Conservation (phyloP, 2,329 filamentous ascomycete species). For the Cladobotryum mycophilum region DNA sequence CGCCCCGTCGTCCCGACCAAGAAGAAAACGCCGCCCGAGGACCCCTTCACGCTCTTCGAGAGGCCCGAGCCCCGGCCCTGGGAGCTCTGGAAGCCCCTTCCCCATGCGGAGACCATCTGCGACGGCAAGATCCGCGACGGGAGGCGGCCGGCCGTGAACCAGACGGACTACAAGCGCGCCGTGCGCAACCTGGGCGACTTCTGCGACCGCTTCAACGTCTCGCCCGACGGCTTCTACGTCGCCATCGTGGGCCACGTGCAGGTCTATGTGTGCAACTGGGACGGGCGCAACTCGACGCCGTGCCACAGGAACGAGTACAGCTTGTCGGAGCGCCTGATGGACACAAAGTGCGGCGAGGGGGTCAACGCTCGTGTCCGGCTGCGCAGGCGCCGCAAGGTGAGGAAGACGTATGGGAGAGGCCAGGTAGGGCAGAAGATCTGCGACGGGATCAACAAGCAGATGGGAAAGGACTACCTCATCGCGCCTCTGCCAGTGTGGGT, state of each 20-base stretch:
- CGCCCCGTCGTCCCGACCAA: too few relatives aligned
- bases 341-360: not conserved
- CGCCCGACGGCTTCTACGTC: not conserved
- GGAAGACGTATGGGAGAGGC: constrained; percentile 1
- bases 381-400: not conserved
- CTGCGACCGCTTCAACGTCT: not conserved
- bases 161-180: constrained; percentile 1
- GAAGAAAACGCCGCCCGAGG: too few relatives aligned
- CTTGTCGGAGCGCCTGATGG: not conserved
- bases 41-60: too few relatives aligned
- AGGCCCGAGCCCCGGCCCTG: too few relatives aligned
- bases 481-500: not conserved
- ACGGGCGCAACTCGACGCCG: not conserved
- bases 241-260: not conserved
- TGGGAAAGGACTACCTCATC: not conserved
- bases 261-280: not conserved
- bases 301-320: constrained; percentile 4
- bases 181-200: not conserved
- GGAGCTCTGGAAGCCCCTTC: too few relatives aligned
- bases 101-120: too few relatives aligned
- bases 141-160: not conserved
- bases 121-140: too few relatives aligned
- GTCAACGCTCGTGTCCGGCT: not conserved
- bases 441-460: not conserved
- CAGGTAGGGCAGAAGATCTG: not conserved